These are phyloP conservation scores for Tirmania nivea DNA, from an alignment of 495 filamentous ascomycete species.

Conservation along the genomic window DNA sequence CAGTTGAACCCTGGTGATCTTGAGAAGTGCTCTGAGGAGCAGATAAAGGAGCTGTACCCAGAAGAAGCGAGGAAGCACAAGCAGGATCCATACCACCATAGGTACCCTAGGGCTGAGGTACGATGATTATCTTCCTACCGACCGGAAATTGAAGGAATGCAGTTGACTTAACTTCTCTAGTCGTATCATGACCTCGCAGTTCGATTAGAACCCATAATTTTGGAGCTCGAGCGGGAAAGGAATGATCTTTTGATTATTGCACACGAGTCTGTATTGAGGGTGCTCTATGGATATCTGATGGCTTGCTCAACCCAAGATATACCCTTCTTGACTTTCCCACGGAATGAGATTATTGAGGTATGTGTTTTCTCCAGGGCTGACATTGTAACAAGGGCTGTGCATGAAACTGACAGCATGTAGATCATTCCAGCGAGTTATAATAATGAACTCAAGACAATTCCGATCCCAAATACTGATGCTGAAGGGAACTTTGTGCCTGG, in stretches of 20 bases:
- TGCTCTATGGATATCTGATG: conserved; percentile 96
- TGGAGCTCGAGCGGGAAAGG: conserved; percentile 91
- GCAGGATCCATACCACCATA: conserved; percentile 86
- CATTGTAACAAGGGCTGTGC: background rate
- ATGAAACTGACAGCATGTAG: conserved; percentile 21
- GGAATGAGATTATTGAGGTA: conserved; percentile 91
- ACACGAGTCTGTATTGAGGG: conserved; percentile 87
- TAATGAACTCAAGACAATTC: conserved; percentile 76
- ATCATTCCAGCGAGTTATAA: conserved; percentile 95
- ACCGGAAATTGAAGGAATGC: background rate
- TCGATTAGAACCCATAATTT: conserved; percentile 92
- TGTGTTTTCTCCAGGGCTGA: conserved; percentile 1
- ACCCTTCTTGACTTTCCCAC: conserved; percentile 77
- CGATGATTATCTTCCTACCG: conserved; percentile 8
- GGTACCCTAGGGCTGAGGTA: conserved; percentile 89
- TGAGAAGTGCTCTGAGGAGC: conserved; percentile 68
- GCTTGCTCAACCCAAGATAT: conserved; percentile 95
- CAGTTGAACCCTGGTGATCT: conserved; percentile 92
- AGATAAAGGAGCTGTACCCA: conserved; percentile 57
- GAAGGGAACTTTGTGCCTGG: background rate
- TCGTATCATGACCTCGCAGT: conserved; percentile 97
- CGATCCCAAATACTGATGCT: conserved; percentile 32
- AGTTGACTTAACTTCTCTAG: conserved; percentile 24
- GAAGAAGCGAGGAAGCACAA: conserved; percentile 87
- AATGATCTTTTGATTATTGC: conserved; percentile 95